Conservation (phyloP, 1,284 basidiomycete species). For the Heterobasidion annosum region DNA sequence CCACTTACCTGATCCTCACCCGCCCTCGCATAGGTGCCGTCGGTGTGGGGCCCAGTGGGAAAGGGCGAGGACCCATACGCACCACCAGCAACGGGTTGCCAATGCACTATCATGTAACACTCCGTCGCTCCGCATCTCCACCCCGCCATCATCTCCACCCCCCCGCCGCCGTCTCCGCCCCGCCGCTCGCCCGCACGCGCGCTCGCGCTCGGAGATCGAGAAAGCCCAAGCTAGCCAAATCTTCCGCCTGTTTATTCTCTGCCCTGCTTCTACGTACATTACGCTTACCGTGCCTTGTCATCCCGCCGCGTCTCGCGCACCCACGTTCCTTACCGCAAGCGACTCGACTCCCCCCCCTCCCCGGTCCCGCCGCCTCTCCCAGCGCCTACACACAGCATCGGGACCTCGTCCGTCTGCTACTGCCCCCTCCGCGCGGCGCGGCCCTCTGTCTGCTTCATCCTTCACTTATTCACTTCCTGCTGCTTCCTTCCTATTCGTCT, state of each 20-base stretch:
- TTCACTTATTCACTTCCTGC: too few relatives aligned
- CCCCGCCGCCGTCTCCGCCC: not conserved
- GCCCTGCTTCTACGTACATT: not conserved
- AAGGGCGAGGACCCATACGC: conserved; percentile 86
- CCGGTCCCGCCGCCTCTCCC: too few relatives aligned
- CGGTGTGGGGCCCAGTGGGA: conserved; percentile 86
- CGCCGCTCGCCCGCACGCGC: not conserved
- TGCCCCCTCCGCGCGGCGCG: too few relatives aligned
- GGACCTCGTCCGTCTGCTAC: too few relatives aligned
- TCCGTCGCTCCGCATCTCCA: not conserved
- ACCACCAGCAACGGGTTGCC: conserved; percentile 27
- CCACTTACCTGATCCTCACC: not conserved
- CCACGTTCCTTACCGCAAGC: not conserved
- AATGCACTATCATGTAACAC: conserved; percentile 4
- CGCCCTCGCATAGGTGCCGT: conserved; percentile 53
- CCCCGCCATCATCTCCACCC: conserved; percentile 1
- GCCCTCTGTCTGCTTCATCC: too few relatives aligned
- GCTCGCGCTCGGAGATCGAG: not conserved
- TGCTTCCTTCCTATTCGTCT: too few relatives aligned
- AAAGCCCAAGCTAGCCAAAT: not conserved
- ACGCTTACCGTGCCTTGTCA: not conserved
- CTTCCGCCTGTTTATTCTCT: not conserved
- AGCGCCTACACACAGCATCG: too few relatives aligned
- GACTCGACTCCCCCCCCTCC: not conserved
- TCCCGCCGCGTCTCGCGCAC: not conserved